These are phyloP conservation scores for Tetramitus jugosus DNA, from an alignment of 208 protist species.

Conservation along the genomic window DNA sequence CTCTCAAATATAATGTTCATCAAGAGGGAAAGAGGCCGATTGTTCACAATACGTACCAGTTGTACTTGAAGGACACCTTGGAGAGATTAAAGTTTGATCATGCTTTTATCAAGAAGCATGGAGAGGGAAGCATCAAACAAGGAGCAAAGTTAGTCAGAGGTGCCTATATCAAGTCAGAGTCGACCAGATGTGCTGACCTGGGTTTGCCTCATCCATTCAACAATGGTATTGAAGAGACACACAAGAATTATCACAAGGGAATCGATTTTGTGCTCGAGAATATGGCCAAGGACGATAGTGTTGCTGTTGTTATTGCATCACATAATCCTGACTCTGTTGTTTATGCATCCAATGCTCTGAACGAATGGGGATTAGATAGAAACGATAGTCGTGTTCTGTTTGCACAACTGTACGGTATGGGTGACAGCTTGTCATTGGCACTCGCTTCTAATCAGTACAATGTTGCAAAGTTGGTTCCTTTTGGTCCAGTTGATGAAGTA, in stretches of 20 bases:
- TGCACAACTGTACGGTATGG: conserved; percentile 90
- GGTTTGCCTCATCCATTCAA: no score
- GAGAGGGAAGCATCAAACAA: no score
- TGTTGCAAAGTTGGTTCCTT: conserved; percentile 88
- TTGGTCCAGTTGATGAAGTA: conserved; percentile 85
- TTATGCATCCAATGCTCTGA: conserved; percentile 53
- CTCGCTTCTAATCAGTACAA: conserved; percentile 68
- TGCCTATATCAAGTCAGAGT: no score
- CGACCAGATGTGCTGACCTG: no score
- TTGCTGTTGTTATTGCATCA: conserved; percentile 75
- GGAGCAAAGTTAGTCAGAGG: conserved; percentile 90
- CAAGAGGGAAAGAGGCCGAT: conserved; percentile 39
- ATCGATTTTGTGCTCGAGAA: conserved; percentile 56
- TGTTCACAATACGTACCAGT: conserved; percentile 93
- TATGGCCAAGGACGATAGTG: conserved; percentile 46
- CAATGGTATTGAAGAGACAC: conserved; percentile 76
- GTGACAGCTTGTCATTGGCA: conserved; percentile 85
- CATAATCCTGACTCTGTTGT: conserved; percentile 78
- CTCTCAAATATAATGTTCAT: conserved; percentile 81
- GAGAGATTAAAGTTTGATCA: conserved; percentile 74
- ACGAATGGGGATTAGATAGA: conserved; percentile 28
- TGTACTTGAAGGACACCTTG: conserved; percentile 84
- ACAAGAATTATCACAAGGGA: conserved; percentile 67
- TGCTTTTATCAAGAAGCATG: no score
- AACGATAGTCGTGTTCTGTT: conserved; percentile 60